phyloP scores from a whole-genome alignment of 106 monocot species.

The Acorus calamus region DNA sequence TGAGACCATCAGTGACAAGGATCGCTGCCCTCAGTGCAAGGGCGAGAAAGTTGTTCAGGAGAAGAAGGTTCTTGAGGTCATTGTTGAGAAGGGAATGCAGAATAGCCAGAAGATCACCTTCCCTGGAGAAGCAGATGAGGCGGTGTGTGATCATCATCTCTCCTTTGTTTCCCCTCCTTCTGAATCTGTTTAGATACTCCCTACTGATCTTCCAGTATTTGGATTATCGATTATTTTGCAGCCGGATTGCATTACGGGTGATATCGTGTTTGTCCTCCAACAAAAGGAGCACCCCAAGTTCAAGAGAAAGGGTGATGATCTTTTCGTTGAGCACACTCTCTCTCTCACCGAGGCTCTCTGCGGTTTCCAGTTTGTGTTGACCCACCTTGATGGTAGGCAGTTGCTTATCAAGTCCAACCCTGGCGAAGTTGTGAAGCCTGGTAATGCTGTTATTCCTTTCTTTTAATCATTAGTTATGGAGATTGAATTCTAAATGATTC shows the following conservation, averaged over 20 bases:
- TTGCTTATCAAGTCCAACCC: constrained; percentile 82
- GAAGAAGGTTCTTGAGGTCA: constrained; percentile 87
- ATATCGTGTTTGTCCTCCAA: constrained; percentile 78
- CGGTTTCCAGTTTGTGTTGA: constrained; percentile 87
- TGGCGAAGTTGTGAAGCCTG: constrained; percentile 89
- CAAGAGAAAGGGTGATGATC: constrained; percentile 88
- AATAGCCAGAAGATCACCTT: constrained; percentile 86
- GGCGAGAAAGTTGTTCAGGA: constrained; percentile 89
- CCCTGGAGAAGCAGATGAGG: constrained; percentile 94
- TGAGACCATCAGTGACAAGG: constrained; percentile 76
- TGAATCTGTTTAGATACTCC: neutral
- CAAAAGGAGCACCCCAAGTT: constrained; percentile 86
- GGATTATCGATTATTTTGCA: constrained; percentile 23
- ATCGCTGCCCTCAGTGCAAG: constrained; percentile 74
- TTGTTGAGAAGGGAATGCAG: constrained; percentile 93
- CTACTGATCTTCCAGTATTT: neutral
- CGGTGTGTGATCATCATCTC: constrained; percentile 31
- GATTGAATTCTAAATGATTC: neutral
- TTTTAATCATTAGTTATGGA: too few species aligned
- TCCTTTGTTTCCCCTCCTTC: neutral
- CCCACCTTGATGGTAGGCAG: constrained; percentile 80
- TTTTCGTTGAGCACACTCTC: constrained; percentile 69
- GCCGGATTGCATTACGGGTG: constrained; percentile 73
- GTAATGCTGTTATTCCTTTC: constrained; percentile 10
- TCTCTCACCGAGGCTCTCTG: constrained; percentile 82